These are phyloP conservation scores for Claviceps fusiformis DNA, from an alignment of 2,329 filamentous ascomycete species.

Conservation along the genomic window DNA sequence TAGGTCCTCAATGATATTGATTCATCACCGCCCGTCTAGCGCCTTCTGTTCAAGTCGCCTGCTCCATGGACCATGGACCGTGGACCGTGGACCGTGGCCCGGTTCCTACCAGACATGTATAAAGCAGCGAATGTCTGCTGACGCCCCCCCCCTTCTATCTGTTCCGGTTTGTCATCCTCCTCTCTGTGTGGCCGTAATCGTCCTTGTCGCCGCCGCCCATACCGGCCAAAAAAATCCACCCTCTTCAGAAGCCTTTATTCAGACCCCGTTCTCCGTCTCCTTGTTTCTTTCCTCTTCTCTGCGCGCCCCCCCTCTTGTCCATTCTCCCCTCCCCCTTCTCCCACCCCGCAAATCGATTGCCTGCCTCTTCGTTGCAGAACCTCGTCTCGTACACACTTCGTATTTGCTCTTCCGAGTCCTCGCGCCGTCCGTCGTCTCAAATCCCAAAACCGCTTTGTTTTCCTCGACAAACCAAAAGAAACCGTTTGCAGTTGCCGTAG, in stretches of 20 bases:
- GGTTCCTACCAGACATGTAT: no score
- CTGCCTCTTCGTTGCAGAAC: neutral
- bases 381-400: neutral
- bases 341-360: neutral
- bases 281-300: no score
- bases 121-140: neutral
- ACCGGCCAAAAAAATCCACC: no score
- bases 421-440: neutral
- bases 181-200: neutral
- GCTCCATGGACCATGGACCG: no score
- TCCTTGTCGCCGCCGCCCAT: no score
- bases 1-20: no score
- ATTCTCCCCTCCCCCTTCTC: no score
- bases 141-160: neutral
- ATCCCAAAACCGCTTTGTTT: neutral
- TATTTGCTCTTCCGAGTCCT: neutral
- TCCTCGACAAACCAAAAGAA: neutral
- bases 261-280: no score
- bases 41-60: neutral
- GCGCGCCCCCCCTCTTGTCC: no score
- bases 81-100: no score
- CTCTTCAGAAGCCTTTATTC: no score
- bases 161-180: neutral
- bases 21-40: slow-evolving; percentile 3
- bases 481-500: neutral